phyloP scores from a whole-genome alignment of 1,284 basidiomycete species.

The Sporisorium scitamineum region DNA sequence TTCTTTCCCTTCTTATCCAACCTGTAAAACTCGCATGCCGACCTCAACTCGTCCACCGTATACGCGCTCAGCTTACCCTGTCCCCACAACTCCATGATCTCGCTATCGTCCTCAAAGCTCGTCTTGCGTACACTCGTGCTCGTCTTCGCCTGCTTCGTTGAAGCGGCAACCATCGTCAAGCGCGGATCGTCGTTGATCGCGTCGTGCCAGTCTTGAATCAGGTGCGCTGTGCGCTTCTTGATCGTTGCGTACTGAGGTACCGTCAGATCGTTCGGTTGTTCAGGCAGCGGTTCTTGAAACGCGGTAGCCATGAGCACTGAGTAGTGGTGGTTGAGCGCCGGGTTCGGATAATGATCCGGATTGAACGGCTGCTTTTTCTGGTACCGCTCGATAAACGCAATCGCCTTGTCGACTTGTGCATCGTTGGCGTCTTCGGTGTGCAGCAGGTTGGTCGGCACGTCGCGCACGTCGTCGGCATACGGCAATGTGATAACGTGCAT shows the following conservation, averaged over 20 bases:
- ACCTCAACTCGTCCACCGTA: slow-evolving; percentile 53
- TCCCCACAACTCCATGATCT: slow-evolving; percentile 40
- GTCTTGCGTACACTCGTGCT: slow-evolving; percentile 35
- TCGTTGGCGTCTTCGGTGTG: slow-evolving; percentile 75
- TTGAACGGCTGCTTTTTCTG: slow-evolving; percentile 83
- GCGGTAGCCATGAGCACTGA: slow-evolving; percentile 89
- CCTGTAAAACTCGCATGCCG: slow-evolving; percentile 56
- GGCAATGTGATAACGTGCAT: slow-evolving; percentile 92
- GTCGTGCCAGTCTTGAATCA: slow-evolving; percentile 82
- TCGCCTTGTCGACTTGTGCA: slow-evolving; percentile 78
- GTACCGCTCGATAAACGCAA: slow-evolving; percentile 81
- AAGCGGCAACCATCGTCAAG: slow-evolving; percentile 9
- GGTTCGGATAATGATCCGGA: slow-evolving; percentile 91
- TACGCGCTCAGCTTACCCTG: slow-evolving; percentile 51
- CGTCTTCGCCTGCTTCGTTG: slow-evolving; percentile 24
- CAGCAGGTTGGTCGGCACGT: slow-evolving; percentile 73
- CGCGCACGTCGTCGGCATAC: slow-evolving; percentile 92
- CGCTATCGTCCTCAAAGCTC: slow-evolving; percentile 46
- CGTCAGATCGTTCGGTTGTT: slow-evolving; percentile 80
- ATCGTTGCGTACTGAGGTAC: slow-evolving; percentile 82
- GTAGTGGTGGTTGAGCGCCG: slow-evolving; percentile 85
- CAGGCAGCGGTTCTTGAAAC: slow-evolving; percentile 78
- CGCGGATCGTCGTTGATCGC: slow-evolving; percentile 75
- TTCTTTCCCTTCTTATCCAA: slow-evolving; percentile 60
- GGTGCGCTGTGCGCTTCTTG: slow-evolving; percentile 80